phyloP scores from a whole-genome alignment of 768 basidiomycete genomes.

The Agaricus sinodeliciosus region DNA sequence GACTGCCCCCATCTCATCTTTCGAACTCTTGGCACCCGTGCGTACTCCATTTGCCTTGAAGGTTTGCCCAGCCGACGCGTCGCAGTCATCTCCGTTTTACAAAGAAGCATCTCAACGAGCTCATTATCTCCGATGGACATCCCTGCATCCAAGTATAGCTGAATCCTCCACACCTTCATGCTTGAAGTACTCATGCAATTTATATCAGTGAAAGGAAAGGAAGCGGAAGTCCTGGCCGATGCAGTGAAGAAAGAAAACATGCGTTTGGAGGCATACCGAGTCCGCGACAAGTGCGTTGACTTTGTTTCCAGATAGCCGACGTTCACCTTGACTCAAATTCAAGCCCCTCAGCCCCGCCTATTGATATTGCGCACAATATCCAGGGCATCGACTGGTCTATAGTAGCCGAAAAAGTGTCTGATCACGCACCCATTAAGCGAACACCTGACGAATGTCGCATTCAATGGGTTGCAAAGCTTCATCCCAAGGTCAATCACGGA shows the following conservation, averaged over 20 bases:
- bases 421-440: constrained; percentile 35
- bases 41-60: constrained; percentile 11
- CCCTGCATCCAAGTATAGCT: constrained; percentile 51
- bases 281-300: constrained; percentile 34
- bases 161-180: background rate
- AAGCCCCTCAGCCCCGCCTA: constrained; percentile 13
- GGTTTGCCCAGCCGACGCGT: background rate
- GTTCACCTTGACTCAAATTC: constrained; percentile 8
- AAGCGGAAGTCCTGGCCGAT: constrained; percentile 52
- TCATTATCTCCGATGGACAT: constrained; percentile 45
- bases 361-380: constrained; percentile 32
- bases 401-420: constrained; percentile 50
- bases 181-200: constrained; percentile 10
- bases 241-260: constrained; percentile 61
- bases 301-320: background rate
- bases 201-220: constrained; percentile 56
- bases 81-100: constrained; percentile 60
- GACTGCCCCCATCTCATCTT: constrained; percentile 32
- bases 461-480: constrained; percentile 65
- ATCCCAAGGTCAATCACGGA: constrained; percentile 51
- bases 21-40: constrained; percentile 45
- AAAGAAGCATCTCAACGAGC: constrained; percentile 47
- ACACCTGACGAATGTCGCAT: constrained; percentile 69
- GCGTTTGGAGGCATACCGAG: constrained; percentile 47
- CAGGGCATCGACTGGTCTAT: constrained; percentile 40